These are phyloP conservation scores for Xylaria curta DNA, from an alignment of 495 filamentous ascomycete species.

Conservation along the genomic window DNA sequence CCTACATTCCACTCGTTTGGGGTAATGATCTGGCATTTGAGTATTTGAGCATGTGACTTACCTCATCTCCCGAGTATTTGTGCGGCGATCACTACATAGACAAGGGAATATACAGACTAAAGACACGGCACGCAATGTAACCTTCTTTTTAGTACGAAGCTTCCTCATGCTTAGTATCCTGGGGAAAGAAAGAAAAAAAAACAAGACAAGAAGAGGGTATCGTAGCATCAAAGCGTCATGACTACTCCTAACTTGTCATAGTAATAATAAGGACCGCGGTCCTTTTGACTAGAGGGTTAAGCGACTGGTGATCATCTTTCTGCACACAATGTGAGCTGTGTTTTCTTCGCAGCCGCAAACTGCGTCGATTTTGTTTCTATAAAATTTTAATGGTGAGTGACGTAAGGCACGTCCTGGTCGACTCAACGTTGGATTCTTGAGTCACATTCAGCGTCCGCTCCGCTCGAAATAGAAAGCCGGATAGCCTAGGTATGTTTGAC, in stretches of 20 bases:
- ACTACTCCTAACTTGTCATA: background rate
- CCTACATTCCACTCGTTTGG: conserved; percentile 1
- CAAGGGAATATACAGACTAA: background rate
- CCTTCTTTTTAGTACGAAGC: background rate
- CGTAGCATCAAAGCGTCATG: background rate
- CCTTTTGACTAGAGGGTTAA: background rate
- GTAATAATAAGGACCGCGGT: background rate
- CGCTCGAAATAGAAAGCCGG: background rate
- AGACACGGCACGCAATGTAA: background rate
- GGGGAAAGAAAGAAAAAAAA: background rate
- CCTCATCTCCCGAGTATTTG: background rate
- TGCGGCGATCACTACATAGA: background rate
- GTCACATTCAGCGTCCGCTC: conserved; percentile 1
- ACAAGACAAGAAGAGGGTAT: background rate
- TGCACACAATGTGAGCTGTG: background rate
- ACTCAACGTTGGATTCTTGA: conserved; percentile 1
- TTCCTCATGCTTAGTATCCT: background rate
- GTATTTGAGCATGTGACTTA: background rate
- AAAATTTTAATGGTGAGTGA: conserved; percentile 1
- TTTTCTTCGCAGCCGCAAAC: background rate
- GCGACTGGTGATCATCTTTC: background rate
- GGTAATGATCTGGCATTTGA: conserved; percentile 2
- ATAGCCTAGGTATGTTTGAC: background rate
- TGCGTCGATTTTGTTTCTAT: background rate
- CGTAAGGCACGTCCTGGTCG: background rate